Percentiles rank a stretch among this genome's conserved stretches.
These are phyloP conservation scores for Trametes villosa DNA, from an alignment of 768 basidiomycete genomes.

Conservation along the genomic window DNA sequence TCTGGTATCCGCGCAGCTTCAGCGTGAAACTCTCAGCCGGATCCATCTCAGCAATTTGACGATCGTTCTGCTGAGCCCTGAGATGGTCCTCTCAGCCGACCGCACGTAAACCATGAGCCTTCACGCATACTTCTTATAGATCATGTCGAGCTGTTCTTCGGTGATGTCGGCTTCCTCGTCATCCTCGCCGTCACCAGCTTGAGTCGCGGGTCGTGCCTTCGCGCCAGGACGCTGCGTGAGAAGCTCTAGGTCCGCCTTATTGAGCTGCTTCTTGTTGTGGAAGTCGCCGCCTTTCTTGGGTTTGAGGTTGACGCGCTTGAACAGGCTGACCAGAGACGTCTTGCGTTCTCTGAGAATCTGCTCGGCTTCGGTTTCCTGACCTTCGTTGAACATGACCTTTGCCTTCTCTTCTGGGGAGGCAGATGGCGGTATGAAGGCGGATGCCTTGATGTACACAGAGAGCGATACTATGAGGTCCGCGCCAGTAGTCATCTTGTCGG, in stretches of 20 bases:
- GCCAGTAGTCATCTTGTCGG: constrained; percentile 70
- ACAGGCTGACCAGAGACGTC: constrained; percentile 69
- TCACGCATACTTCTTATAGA: constrained; percentile 74
- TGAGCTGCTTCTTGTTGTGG: constrained; percentile 32
- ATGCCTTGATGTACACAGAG: constrained; percentile 66
- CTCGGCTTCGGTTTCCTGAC: constrained; percentile 80
- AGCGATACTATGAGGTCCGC: constrained; percentile 78
- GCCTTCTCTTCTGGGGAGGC: constrained; percentile 36
- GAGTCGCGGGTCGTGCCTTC: constrained; percentile 13
- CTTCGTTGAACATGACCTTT: constrained; percentile 68
- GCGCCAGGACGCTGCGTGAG: constrained; percentile 39
- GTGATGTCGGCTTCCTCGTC: constrained; percentile 79
- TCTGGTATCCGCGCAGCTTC: constrained; percentile 85
- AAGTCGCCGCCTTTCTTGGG: constrained; percentile 45
- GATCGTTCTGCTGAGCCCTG: constrained; percentile 87
- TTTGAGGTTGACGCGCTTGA: constrained; percentile 71
- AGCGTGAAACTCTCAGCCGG: constrained; percentile 78
- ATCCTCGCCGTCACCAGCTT: constrained; percentile 73
- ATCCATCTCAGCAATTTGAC: constrained; percentile 77
- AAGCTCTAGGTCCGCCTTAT: constrained; percentile 47
- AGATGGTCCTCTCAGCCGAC: constrained; percentile 1
- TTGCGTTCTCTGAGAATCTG: constrained; percentile 82
- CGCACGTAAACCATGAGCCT: background rate
- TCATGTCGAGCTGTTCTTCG: constrained; percentile 78
- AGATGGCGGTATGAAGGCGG: constrained; percentile 64